A percentile compares a stretch with the other conserved stretches of the same genome.
phyloP scores from a whole-genome alignment of 352 stramenopile species.

The Globisporangium spinosum region DNA sequence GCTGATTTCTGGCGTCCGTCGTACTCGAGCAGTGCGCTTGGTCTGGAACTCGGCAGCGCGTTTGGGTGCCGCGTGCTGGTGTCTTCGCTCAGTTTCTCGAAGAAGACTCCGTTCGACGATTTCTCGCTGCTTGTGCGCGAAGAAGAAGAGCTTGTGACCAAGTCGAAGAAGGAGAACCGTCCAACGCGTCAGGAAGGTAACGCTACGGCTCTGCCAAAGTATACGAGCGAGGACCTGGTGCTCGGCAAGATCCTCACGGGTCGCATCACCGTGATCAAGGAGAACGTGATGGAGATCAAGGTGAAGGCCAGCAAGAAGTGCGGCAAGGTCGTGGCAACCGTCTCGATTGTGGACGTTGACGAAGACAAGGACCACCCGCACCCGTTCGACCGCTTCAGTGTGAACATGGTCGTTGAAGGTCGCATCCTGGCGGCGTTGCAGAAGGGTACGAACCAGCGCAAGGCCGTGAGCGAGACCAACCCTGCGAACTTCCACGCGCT shows the following conservation, averaged over 20 bases:
- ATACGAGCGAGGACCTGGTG: conserved; percentile 48
- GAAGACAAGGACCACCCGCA: conserved; percentile 44
- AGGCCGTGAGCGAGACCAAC: conserved; percentile 76
- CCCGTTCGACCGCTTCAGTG: conserved; percentile 77
- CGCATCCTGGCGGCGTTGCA: conserved; percentile 61
- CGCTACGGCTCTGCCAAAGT: conserved; percentile 59
- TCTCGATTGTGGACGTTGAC: conserved; percentile 86
- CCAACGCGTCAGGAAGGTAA: conserved; percentile 26
- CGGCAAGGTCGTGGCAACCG: conserved; percentile 69
- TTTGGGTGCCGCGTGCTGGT: conserved; percentile 44
- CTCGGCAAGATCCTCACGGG: conserved; percentile 70
- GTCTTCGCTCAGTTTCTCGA: conserved; percentile 33
- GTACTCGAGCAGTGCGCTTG: conserved; percentile 41
- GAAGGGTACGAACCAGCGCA: conserved; percentile 85
- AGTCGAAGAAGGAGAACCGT: conserved; percentile 27
- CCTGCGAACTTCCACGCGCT: conserved; percentile 68
- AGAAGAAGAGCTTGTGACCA: conserved; percentile 44
- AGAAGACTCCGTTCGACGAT: conserved; percentile 71
- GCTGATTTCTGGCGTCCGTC: conserved; percentile 79
- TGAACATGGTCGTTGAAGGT: conserved; percentile 67
- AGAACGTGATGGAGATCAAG: conserved; percentile 81
- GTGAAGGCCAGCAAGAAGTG: conserved; percentile 68
- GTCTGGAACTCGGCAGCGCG: conserved; percentile 46
- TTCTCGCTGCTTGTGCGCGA: conserved; percentile 61
- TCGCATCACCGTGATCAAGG: conserved; percentile 71